Conservation (phyloP, 192 early-diverging fungal genomes). For the Coemansia sp. region DNA sequence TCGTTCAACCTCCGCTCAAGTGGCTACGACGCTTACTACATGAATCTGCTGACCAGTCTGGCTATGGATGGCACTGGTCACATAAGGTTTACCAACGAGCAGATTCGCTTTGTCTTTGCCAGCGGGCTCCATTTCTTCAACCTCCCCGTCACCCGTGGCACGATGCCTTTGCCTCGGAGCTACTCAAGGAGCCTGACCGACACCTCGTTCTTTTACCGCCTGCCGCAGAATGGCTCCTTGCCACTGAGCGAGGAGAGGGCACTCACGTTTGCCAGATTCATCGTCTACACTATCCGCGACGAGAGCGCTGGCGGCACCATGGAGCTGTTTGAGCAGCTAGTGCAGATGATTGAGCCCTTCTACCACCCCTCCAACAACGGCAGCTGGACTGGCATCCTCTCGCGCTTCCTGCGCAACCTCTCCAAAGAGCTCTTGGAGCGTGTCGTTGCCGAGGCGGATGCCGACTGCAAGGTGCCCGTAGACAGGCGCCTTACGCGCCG, state of each 20-base stretch:
- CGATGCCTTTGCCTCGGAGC: conserved; percentile 21
- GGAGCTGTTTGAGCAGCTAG: conserved; percentile 69
- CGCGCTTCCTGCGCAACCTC: conserved; percentile 71
- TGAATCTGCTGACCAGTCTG: conserved; percentile 73
- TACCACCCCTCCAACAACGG: conserved; percentile 95
- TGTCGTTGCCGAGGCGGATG: conserved; percentile 22
- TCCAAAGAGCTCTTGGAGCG: conserved; percentile 71
- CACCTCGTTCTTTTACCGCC: conserved; percentile 37
- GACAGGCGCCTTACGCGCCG: conserved; percentile 27
- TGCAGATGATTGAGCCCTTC: conserved; percentile 87
- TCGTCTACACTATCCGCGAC: conserved; percentile 76
- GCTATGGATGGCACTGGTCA: conserved; percentile 54
- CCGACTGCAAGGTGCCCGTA: conserved; percentile 21
- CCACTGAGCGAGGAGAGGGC: conserved; percentile 50
- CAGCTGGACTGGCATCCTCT: conserved; percentile 75
- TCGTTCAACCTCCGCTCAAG: conserved; percentile 64
- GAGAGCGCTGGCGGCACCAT: conserved; percentile 59
- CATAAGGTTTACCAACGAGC: conserved; percentile 38
- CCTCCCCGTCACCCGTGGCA: conserved; percentile 32
- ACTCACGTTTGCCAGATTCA: conserved; percentile 70
- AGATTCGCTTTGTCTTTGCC: conserved; percentile 52
- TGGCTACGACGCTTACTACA: conserved; percentile 69
- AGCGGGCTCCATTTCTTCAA: conserved; percentile 53
- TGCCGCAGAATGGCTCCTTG: conserved; percentile 30
- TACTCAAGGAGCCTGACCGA: conserved; percentile 20